Conservation (phyloP, 139 green algal genomes). For the Chlorella sorokiniana region DNA sequence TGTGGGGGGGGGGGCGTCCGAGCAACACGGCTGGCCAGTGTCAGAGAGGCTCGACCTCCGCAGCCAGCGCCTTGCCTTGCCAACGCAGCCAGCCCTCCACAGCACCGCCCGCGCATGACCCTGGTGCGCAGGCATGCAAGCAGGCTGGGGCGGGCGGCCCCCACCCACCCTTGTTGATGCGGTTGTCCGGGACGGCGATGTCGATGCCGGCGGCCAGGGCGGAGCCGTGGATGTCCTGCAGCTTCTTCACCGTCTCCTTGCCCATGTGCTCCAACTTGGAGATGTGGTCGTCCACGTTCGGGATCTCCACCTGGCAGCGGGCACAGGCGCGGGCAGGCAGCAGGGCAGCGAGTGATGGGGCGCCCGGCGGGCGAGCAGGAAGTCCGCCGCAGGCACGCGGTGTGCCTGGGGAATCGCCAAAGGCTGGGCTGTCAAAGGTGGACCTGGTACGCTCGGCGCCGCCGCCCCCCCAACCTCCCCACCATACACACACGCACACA, state of each 20-base stretch:
- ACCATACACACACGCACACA: too few relatives aligned
- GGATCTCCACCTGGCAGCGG: slow-evolving; percentile 74
- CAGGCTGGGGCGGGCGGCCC: too few relatives aligned
- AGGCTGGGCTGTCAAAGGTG: neutral
- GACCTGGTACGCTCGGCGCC: too few relatives aligned
- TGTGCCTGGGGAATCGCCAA: too few relatives aligned
- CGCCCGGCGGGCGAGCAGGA: neutral
- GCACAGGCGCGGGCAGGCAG: slow-evolving; percentile 17
- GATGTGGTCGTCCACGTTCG: slow-evolving; percentile 85
- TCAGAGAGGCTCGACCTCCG: too few relatives aligned
- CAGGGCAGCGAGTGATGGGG: neutral
- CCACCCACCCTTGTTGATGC: slow-evolving; percentile 50
- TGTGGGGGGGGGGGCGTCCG: too few relatives aligned
- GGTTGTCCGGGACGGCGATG: slow-evolving; percentile 71
- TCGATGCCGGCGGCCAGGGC: slow-evolving; percentile 60
- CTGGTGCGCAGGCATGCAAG: neutral
- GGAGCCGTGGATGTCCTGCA: slow-evolving; percentile 72
- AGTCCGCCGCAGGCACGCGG: neutral
- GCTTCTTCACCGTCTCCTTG: slow-evolving; percentile 91
- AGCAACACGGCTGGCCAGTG: too few relatives aligned
- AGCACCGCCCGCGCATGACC: neutral
- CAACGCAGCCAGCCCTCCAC: neutral
- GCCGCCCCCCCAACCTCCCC: too few relatives aligned
- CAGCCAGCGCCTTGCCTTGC: too few relatives aligned
- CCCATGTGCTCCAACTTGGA: slow-evolving; percentile 93